Evolutionary conservation across 1,139 yeast species (phyloP).

Genomic region (Candida pseudoviswanathii): DNA sequence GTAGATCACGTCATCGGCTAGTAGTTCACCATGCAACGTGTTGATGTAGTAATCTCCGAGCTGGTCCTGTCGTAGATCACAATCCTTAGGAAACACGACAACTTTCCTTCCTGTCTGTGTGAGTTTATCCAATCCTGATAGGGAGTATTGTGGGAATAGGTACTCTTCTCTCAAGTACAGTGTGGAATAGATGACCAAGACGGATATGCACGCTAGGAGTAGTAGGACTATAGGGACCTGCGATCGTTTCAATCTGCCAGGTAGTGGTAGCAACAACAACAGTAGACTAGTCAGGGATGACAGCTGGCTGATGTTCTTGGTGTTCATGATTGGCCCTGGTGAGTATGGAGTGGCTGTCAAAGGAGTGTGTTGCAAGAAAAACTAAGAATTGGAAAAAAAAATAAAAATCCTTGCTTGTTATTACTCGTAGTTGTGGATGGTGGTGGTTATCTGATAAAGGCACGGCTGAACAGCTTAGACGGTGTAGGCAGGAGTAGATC

Average conservation of each 20-base stretch:
- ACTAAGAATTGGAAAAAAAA: too few relatives aligned
- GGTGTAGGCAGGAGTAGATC: too few relatives aligned
- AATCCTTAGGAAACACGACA: conserved; percentile 3
- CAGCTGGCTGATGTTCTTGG: too few relatives aligned
- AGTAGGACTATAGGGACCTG: not conserved
- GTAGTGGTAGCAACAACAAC: not conserved
- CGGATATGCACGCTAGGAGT: not conserved
- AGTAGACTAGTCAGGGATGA: too few relatives aligned
- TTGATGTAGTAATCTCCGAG: not conserved
- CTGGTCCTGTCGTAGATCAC: not conserved
- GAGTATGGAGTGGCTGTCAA: too few relatives aligned
- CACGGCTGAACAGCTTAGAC: too few relatives aligned
- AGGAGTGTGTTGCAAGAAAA: too few relatives aligned
- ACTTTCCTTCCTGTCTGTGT: not conserved
- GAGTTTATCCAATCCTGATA: not conserved
- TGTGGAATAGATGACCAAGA: not conserved
- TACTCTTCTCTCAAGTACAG: not conserved
- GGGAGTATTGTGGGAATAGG: not conserved
- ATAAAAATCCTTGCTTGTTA: too few relatives aligned
- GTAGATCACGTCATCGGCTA: not conserved
- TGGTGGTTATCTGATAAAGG: too few relatives aligned
- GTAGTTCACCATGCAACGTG: not conserved
- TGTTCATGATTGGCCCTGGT: too few relatives aligned
- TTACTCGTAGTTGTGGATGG: too few relatives aligned
- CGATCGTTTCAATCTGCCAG: not conserved